A percentile compares a stretch with the other conserved stretches of the same genome.
These are phyloP conservation scores for Penicillium desertorum DNA, from an alignment of 495 filamentous ascomycete species.

Conservation along the genomic window DNA sequence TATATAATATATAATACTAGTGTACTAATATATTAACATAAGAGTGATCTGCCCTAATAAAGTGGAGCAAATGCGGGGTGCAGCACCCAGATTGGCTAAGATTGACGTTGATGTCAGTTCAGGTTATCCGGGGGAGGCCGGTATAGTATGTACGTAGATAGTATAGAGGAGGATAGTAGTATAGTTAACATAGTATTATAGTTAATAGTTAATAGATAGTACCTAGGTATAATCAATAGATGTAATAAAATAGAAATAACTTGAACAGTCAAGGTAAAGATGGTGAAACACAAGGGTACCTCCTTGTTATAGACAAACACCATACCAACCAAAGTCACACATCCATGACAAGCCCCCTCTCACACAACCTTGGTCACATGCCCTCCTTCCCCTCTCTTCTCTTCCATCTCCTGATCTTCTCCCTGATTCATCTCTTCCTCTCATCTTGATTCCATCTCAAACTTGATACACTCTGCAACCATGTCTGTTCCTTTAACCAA, in stretches of 20 bases:
- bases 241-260: neutral
- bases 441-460: conserved; percentile 5
- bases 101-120: conserved; percentile 37
- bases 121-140: conserved; percentile 27
- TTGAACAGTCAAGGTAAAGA: too few species aligned
- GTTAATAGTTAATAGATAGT: too few species aligned
- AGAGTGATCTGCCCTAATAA: conserved; percentile 4
- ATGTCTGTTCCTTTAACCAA: conserved; percentile 75
- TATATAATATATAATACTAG: neutral
- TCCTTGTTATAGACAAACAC: conserved; percentile 2
- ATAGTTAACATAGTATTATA: neutral
- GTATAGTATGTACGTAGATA: neutral
- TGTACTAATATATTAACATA: neutral
- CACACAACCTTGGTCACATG: conserved; percentile 34
- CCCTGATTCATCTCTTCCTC: conserved; percentile 9
- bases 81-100: conserved; percentile 36
- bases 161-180: too few species aligned
- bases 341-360: conserved; percentile 30
- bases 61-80: conserved; percentile 49
- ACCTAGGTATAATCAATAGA: too few species aligned
- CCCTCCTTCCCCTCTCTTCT: conserved; percentile 25
- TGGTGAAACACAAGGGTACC: neutral
- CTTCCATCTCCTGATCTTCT: conserved; percentile 15
- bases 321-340: conserved; percentile 13
- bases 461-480: conserved; percentile 24